Conservation (phyloP, 306 rosid genomes). For the Canavalia gladiata region DNA sequence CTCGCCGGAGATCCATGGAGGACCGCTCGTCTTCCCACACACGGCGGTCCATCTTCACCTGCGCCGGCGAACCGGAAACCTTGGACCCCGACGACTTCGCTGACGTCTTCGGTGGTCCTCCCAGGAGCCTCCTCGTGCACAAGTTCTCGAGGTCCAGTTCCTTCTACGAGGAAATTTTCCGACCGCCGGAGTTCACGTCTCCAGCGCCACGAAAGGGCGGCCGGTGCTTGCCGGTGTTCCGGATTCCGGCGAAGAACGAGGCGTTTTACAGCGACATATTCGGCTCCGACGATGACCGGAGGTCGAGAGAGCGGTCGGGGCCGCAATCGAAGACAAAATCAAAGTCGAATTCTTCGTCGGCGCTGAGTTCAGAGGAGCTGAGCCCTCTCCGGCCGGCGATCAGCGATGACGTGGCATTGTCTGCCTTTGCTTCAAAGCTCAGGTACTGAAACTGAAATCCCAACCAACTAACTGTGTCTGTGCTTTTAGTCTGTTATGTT, state of each 20-base stretch:
- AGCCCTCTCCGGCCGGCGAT: slow-evolving; percentile 71
- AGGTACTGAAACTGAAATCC: slow-evolving; percentile 64
- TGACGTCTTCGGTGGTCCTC: slow-evolving; percentile 95
- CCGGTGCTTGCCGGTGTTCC: slow-evolving; percentile 69
- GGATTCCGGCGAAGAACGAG: slow-evolving; percentile 67
- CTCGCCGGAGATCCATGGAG: slow-evolving; percentile 73
- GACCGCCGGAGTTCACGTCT: slow-evolving; percentile 48
- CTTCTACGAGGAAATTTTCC: slow-evolving; percentile 78
- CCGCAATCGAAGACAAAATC: slow-evolving; percentile 69
- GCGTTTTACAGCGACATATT: slow-evolving; percentile 76
- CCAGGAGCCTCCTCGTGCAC: slow-evolving; percentile 63
- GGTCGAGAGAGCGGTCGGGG: slow-evolving; percentile 76
- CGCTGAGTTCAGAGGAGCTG: slow-evolving; percentile 84
- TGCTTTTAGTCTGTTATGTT: slow-evolving; percentile 33
- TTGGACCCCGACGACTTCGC: slow-evolving; percentile 69
- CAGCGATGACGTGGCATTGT: slow-evolving; percentile 78
- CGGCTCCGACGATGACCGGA: slow-evolving; percentile 74
- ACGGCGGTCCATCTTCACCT: slow-evolving; percentile 51
- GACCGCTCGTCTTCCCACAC: slow-evolving; percentile 48
- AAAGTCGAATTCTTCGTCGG: slow-evolving; percentile 82
- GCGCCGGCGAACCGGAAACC: slow-evolving; percentile 32
- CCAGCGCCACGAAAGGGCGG: slow-evolving; percentile 49
- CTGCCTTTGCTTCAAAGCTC: slow-evolving; percentile 76
- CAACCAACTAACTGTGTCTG: slow-evolving; percentile 38
- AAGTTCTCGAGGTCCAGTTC: slow-evolving; percentile 62